These are phyloP conservation scores for Microbotryum violaceum DNA, from an alignment of 1,284 basidiomycete genomes.

Conservation along the genomic window DNA sequence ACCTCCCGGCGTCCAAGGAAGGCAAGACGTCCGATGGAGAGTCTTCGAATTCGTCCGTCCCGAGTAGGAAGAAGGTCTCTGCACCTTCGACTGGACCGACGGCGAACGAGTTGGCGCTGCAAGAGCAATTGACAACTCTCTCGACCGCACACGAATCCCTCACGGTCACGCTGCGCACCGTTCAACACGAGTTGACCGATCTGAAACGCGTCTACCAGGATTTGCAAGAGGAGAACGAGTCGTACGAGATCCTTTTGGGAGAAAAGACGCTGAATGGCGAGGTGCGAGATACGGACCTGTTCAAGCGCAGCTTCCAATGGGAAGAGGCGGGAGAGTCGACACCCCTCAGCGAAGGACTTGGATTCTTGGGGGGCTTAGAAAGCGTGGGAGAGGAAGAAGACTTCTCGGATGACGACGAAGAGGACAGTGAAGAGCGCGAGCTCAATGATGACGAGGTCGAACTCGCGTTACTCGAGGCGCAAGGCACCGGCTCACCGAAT, in stretches of 20 bases:
- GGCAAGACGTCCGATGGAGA: not conserved
- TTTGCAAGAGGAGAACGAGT: constrained; percentile 76
- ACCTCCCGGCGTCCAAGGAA: not conserved
- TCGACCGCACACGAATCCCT: constrained; percentile 24
- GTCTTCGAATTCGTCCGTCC: not conserved
- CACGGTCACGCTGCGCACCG: constrained; percentile 8
- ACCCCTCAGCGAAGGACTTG: constrained; percentile 1
- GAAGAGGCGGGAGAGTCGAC: constrained; percentile 1
- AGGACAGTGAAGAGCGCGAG: not conserved
- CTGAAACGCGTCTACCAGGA: constrained; percentile 33
- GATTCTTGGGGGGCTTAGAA: constrained; percentile 22
- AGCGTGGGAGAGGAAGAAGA: constrained; percentile 18
- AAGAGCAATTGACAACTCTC: constrained; percentile 23
- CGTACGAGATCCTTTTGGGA: constrained; percentile 80
- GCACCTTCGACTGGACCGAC: constrained; percentile 7
- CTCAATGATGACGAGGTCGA: constrained; percentile 19
- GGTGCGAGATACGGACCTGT: constrained; percentile 45
- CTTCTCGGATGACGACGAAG: constrained; percentile 2
- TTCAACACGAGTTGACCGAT: constrained; percentile 31
- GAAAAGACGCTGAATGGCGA: constrained; percentile 82
- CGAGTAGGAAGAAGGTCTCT: too few relatives aligned
- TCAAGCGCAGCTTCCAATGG: constrained; percentile 24
- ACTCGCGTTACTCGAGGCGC: constrained; percentile 21
- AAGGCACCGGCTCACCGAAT: constrained; percentile 18
- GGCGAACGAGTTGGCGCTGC: constrained; percentile 17